These are phyloP conservation scores for Pleomassaria siparia DNA, from an alignment of 2,329 filamentous ascomycete genomes.

Conservation along the genomic window DNA sequence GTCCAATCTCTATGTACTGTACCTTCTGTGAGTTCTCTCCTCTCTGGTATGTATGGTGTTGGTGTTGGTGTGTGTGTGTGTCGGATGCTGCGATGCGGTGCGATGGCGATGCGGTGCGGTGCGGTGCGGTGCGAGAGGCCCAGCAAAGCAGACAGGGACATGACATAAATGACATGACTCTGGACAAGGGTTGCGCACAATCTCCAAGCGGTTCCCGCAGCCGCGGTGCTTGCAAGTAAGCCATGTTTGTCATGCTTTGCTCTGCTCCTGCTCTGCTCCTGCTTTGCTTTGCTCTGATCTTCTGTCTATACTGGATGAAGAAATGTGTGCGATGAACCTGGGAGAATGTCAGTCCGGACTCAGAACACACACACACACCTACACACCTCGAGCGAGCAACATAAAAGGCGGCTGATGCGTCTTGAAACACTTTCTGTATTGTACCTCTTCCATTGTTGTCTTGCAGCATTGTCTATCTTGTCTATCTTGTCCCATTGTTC, in stretches of 20 bases:
- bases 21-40: too few species aligned
- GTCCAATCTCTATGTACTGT: too few species aligned
- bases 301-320: constrained; percentile 3
- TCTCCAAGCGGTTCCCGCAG: constrained; percentile 7
- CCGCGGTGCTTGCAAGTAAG: constrained; percentile 7
- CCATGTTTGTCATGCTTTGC: too few species aligned
- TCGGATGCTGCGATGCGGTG: too few species aligned
- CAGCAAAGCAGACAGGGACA: not conserved
- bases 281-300: too few species aligned
- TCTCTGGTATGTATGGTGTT: too few species aligned
- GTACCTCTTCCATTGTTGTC: not conserved
- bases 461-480: not conserved
- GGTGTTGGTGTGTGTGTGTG: too few species aligned
- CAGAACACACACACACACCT: too few species aligned
- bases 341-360: too few species aligned
- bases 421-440: not conserved
- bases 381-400: too few species aligned
- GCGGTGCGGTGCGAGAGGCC: not conserved
- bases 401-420: constrained; percentile 9
- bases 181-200: constrained; percentile 8
- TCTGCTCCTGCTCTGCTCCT: too few species aligned
- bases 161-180: too few species aligned
- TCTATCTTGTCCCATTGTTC: not conserved
- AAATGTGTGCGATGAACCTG: not conserved
- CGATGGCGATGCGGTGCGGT: not conserved